Conservation (phyloP, 2,329 filamentous ascomycete species). For the Microsporum audouinii region DNA sequence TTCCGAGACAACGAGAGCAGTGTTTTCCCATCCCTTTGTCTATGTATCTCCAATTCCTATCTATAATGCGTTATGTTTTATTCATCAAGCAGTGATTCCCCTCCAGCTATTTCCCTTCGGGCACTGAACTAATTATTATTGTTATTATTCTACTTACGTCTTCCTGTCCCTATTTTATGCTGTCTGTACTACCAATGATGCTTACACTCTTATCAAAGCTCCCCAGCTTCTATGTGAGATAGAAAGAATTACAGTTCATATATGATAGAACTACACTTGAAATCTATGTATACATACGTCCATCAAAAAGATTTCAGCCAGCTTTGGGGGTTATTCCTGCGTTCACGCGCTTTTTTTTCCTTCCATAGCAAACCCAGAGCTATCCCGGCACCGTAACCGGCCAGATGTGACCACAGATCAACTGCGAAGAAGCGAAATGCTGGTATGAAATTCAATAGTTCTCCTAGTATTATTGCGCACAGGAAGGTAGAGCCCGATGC, state of each 20-base stretch:
- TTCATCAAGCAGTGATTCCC: background rate
- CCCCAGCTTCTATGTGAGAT: background rate
- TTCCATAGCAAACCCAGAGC: slow-evolving; percentile 18
- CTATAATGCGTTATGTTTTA: background rate
- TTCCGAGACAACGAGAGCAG: background rate
- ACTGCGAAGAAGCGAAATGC: slow-evolving; percentile 24
- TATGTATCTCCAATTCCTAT: background rate
- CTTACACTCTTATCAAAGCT: background rate
- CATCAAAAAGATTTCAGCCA: slow-evolving; percentile 1
- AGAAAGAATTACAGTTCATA: too few species aligned
- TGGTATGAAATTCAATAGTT: slow-evolving; percentile 25
- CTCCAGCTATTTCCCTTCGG: background rate
- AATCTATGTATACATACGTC: background rate
- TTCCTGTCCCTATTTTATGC: background rate
- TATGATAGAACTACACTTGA: background rate
- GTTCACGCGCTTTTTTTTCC: slow-evolving; percentile 15
- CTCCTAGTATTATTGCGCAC: slow-evolving; percentile 26
- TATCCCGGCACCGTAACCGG: slow-evolving; percentile 31
- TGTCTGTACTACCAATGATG: background rate
- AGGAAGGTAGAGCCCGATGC: slow-evolving; percentile 32
- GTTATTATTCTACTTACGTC: background rate
- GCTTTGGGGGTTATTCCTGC: slow-evolving; percentile 8
- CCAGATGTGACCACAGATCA: slow-evolving; percentile 34
- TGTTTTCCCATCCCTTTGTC: background rate
- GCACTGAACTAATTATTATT: background rate